A percentile compares a stretch with the other conserved stretches of the same genome.
phyloP scores from a whole-genome alignment of 176 grass and related monocot genomes.

The Puya raimondii region DNA sequence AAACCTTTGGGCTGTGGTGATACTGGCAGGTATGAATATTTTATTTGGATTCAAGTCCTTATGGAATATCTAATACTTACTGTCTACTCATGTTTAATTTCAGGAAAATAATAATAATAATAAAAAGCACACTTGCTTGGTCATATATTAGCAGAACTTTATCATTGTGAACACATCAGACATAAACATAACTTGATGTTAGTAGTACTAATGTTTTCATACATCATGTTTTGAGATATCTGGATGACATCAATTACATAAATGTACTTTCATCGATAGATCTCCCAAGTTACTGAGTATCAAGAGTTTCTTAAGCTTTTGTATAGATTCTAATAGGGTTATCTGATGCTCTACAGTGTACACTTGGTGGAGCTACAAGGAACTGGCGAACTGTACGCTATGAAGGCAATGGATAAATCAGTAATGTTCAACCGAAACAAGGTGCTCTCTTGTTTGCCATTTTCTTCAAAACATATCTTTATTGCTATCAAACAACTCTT shows the following conservation, averaged over 20 bases:
- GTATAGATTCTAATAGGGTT: not conserved
- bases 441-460: slow-evolving; percentile 29
- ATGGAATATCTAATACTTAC: slow-evolving; percentile 6
- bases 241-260: too few relatives aligned
- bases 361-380: slow-evolving; percentile 94
- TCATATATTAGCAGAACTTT: not conserved
- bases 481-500: not conserved
- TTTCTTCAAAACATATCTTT: not conserved
- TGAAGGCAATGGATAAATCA: slow-evolving; percentile 99
- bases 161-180: too few relatives aligned
- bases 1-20: slow-evolving; percentile 89
- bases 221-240: not conserved
- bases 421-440: slow-evolving; percentile 97
- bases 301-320: too few relatives aligned
- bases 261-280: too few relatives aligned
- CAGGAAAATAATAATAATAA: not conserved
- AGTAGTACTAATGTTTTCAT: not conserved
- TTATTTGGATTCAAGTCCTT: slow-evolving; percentile 3
- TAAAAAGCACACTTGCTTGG: not conserved
- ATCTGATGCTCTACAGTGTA: slow-evolving; percentile 38
- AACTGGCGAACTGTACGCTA: slow-evolving; percentile 87
- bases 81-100: not conserved
- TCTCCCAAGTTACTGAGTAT: too few relatives aligned
- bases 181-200: too few relatives aligned
- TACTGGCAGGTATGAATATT: slow-evolving; percentile 70